These are phyloP conservation scores for Malus orientalis DNA, from an alignment of 306 rosid species.

Conservation along the genomic window DNA sequence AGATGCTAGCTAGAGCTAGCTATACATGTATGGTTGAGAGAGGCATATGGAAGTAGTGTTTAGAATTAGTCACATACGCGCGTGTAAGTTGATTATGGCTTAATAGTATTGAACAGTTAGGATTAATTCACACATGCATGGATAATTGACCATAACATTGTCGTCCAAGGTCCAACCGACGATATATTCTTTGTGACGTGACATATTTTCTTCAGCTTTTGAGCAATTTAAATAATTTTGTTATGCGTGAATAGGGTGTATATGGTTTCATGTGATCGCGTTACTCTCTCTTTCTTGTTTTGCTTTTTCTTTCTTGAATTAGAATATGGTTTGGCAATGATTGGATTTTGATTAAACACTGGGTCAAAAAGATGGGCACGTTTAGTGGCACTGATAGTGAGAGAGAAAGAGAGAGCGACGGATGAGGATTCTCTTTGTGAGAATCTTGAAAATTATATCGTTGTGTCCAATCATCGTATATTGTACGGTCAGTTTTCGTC, in stretches of 20 bases:
- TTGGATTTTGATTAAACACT: background rate
- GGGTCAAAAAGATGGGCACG: background rate
- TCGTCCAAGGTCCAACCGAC: too few species aligned
- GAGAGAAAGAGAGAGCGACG: background rate
- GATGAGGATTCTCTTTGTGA: too few species aligned
- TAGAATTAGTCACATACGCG: background rate
- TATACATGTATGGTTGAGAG: background rate
- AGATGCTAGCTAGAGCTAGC: background rate
- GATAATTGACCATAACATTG: background rate
- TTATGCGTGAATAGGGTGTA: too few species aligned
- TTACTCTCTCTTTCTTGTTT: too few species aligned
- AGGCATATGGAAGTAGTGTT: background rate
- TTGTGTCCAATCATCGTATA: too few species aligned
- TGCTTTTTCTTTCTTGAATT: background rate
- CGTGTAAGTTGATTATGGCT: background rate
- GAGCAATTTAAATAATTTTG: too few species aligned
- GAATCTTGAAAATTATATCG: too few species aligned
- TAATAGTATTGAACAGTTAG: too few species aligned
- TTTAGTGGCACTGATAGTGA: background rate
- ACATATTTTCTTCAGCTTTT: too few species aligned
- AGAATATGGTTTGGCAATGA: background rate
- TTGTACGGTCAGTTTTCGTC: accelerated
- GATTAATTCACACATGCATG: too few species aligned
- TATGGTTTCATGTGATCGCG: too few species aligned
- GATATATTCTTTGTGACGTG: background rate